Conservation (phyloP, 352 stramenopile genomes). For the Phytopythium chamaehyphon region DNA sequence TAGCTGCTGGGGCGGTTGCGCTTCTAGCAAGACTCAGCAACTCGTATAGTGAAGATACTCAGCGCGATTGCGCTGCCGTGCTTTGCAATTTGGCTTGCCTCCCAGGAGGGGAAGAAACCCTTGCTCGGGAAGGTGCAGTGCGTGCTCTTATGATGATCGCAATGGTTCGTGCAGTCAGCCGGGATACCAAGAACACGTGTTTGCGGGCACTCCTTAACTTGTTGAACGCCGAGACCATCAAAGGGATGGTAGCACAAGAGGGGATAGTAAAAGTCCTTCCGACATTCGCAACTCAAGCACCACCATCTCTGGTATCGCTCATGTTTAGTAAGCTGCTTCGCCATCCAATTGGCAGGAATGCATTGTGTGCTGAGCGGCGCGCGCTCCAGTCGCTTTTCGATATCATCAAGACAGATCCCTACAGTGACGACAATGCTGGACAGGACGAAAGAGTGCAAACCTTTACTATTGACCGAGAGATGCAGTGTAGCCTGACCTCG, state of each 20-base stretch:
- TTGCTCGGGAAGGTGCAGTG: slow-evolving; percentile 59
- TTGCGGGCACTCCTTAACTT: slow-evolving; percentile 63
- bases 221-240: slow-evolving; percentile 52
- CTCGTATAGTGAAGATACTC: slow-evolving; percentile 79
- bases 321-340: slow-evolving; percentile 58
- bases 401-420: slow-evolving; percentile 26
- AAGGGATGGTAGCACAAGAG: slow-evolving; percentile 50
- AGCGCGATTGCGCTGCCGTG: slow-evolving; percentile 68
- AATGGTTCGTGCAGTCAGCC: slow-evolving; percentile 63
- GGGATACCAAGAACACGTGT: slow-evolving; percentile 66
- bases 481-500: slow-evolving; percentile 7
- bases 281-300: slow-evolving; percentile 28
- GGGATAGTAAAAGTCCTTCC: slow-evolving; percentile 67
- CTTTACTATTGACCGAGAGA: background rate
- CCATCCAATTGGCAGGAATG: slow-evolving; percentile 35
- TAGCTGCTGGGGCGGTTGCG: slow-evolving; percentile 39
- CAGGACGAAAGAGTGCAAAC: background rate
- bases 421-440: background rate
- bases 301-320: slow-evolving; percentile 37
- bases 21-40: slow-evolving; percentile 65
- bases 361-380: slow-evolving; percentile 35
- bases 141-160: slow-evolving; percentile 76
- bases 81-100: slow-evolving; percentile 72
- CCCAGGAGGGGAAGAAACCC: slow-evolving; percentile 30
- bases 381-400: slow-evolving; percentile 50